Percentiles rank a stretch among this genome's conserved stretches.
These are phyloP conservation scores for Bipolaris zeicola DNA, from an alignment of 2,329 filamentous ascomycete species.

Conservation along the genomic window DNA sequence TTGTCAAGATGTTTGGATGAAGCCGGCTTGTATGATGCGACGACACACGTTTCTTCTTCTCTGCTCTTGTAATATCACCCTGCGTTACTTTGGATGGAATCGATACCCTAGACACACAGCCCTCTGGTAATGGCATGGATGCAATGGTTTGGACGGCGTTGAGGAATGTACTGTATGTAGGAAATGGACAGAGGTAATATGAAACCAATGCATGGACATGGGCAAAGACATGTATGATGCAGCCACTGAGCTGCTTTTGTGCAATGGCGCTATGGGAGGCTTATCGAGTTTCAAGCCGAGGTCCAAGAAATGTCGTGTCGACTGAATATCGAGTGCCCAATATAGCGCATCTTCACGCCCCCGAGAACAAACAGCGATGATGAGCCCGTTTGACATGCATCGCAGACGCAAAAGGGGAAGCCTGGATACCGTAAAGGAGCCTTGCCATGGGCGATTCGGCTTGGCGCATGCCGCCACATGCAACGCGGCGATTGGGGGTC, in stretches of 20 bases:
- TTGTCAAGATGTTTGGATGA: constrained; percentile 80
- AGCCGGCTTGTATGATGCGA: neutral
- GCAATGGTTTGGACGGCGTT: constrained; percentile 15
- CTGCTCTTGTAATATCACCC: constrained; percentile 16
- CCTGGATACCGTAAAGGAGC: constrained; percentile 18
- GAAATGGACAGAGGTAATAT: constrained; percentile 4
- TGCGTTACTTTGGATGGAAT: constrained; percentile 9
- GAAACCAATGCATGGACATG: constrained; percentile 1
- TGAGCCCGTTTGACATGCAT: constrained; percentile 10
- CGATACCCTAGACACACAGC: constrained; percentile 21
- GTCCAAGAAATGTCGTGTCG: constrained; percentile 7
- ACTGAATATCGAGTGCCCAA: constrained; percentile 11
- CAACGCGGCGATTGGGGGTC: constrained; percentile 30
- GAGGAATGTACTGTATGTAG: constrained; percentile 4
- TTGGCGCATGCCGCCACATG: constrained; percentile 34
- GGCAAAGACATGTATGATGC: constrained; percentile 14
- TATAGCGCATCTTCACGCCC: constrained; percentile 6
- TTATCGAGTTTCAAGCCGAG: constrained; percentile 29
- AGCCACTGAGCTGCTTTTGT: constrained; percentile 15
- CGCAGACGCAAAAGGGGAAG: constrained; percentile 26
- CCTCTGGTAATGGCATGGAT: constrained; percentile 10
- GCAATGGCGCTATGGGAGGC: constrained; percentile 18
- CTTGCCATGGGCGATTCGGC: constrained; percentile 19
- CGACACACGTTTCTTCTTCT: constrained; percentile 15
- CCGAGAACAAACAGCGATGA: neutral